Conservation (phyloP, 73 alveolate species). For the Uronychia setigera region DNA sequence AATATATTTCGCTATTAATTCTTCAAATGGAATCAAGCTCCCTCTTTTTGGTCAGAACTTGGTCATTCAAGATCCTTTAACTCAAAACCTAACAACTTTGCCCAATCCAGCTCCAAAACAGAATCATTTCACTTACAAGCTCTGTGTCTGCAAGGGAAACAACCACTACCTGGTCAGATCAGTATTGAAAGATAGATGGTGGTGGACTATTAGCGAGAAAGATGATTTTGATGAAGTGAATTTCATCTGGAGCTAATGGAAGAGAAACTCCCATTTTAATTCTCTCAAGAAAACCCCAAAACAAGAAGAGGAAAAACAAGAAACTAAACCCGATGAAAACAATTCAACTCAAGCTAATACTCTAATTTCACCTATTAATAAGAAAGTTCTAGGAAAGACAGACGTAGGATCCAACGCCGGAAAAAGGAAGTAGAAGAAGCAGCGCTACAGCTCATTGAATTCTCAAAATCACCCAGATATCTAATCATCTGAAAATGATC, state of each 20-base stretch:
- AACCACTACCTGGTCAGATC: constrained; percentile 25
- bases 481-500: too few species aligned
- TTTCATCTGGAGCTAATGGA: constrained; percentile 56
- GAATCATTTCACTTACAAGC: not conserved
- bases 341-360: not conserved
- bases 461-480: too few species aligned
- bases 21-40: too few species aligned
- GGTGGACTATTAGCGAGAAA: constrained; percentile 40
- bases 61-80: too few species aligned
- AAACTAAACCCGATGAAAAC: constrained; percentile 17
- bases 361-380: too few species aligned
- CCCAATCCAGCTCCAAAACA: constrained; percentile 9
- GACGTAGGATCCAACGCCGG: not conserved
- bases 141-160: constrained; percentile 43
- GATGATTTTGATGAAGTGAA: constrained; percentile 35
- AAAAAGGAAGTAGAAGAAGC: not conserved
- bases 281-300: constrained; percentile 5
- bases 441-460: not conserved
- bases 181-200: constrained; percentile 29
- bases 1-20: too few species aligned
- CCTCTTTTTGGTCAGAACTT: too few species aligned
- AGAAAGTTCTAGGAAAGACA: too few species aligned
- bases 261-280: constrained; percentile 20
- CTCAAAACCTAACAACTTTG: too few species aligned
- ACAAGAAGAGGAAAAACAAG: not conserved